phyloP scores from a whole-genome alignment of 2,329 filamentous ascomycete genomes.

The Diplodia mutila region DNA sequence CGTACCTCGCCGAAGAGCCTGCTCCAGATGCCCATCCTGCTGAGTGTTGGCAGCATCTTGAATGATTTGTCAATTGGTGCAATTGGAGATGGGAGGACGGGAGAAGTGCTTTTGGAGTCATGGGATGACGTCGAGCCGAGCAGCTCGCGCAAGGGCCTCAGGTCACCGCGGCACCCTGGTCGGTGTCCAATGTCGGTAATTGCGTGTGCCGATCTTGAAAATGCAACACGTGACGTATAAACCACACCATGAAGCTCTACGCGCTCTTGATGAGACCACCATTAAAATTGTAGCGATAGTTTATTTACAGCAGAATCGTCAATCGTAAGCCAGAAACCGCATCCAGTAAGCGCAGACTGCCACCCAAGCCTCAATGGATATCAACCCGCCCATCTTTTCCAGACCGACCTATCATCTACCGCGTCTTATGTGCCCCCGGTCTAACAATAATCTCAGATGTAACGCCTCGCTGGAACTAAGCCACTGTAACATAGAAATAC shows the following conservation, averaged over 20 bases:
- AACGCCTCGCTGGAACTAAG: slow-evolving; percentile 17
- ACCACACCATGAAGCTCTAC: no score
- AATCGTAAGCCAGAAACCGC: background rate
- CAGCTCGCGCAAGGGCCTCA: slow-evolving; percentile 22
- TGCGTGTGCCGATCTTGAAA: background rate
- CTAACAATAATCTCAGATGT: slow-evolving; percentile 1
- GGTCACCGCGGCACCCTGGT: slow-evolving; percentile 1
- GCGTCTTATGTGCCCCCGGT: background rate
- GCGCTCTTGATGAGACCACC: background rate
- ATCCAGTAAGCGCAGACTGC: background rate
- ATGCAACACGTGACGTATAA: background rate
- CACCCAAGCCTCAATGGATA: background rate
- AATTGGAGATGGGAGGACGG: background rate
- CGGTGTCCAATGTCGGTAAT: background rate
- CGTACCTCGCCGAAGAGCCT: slow-evolving; percentile 27
- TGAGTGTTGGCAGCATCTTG: slow-evolving; percentile 24
- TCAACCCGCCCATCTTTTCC: background rate
- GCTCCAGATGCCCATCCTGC: slow-evolving; percentile 13
- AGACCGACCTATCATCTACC: slow-evolving; percentile 3
- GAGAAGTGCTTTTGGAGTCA: slow-evolving; percentile 8
- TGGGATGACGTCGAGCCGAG: slow-evolving; percentile 24
- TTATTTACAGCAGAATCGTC: background rate
- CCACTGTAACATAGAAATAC: background rate
- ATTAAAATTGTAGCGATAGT: background rate
- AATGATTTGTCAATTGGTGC: background rate